Conservation (phyloP, 345 rosid species). For the Eucalyptus lansdowneana region DNA sequence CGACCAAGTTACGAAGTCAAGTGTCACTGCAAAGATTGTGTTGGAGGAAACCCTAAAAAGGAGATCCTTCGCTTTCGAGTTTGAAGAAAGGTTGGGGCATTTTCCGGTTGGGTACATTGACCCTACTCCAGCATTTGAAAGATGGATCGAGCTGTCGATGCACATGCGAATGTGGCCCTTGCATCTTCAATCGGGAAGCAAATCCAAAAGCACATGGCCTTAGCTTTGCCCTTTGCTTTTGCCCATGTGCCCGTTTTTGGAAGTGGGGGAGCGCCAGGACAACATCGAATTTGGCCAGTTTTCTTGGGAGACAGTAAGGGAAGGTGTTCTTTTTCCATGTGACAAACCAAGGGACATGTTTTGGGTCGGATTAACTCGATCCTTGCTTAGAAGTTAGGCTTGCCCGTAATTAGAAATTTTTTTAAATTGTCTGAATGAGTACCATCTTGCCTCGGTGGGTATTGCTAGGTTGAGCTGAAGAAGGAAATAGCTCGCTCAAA, state of each 20-base stretch:
- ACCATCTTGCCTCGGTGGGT: background rate
- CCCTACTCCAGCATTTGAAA: background rate
- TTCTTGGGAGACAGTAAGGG: background rate
- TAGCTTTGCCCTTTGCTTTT: background rate
- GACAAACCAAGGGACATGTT: background rate
- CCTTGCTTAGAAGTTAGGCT: background rate
- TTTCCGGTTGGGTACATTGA: background rate
- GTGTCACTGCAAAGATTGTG: background rate
- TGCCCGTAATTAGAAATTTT: background rate
- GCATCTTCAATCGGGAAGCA: background rate
- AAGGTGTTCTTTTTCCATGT: background rate
- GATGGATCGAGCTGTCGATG: background rate
- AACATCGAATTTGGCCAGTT: background rate
- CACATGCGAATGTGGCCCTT: background rate
- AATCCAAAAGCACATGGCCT: background rate
- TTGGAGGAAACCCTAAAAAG: background rate
- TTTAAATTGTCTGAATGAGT: background rate
- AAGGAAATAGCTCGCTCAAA: background rate
- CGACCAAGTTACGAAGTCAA: background rate
- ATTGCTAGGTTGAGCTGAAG: background rate
- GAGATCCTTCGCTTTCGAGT: background rate
- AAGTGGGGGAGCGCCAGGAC: background rate
- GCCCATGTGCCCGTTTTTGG: background rate
- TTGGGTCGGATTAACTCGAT: background rate
- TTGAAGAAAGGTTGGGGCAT: background rate